Conservation (phyloP, 139 green algal species). For the Chlorella sorokiniana region DNA sequence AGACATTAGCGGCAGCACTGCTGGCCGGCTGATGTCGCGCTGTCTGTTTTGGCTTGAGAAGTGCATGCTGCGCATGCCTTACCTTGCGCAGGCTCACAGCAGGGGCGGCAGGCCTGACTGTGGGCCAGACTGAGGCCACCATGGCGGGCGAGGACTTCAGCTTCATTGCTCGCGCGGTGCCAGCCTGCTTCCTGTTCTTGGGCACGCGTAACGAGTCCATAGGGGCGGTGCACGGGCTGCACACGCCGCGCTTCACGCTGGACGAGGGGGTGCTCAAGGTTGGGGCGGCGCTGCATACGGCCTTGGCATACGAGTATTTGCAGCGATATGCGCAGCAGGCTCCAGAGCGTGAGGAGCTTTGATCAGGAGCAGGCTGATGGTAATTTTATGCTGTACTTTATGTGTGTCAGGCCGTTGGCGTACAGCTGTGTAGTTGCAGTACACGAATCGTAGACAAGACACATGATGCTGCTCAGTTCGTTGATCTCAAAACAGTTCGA, state of each 20-base stretch:
- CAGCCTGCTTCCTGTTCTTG: conserved; percentile 79
- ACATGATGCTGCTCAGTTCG: background rate
- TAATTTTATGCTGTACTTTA: too few relatives aligned
- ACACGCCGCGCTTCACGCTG: conserved; percentile 77
- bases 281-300: conserved; percentile 78
- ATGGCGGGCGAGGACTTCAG: conserved; percentile 89
- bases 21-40: background rate
- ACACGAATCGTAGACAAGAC: background rate
- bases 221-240: conserved; percentile 67
- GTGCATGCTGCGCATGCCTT: background rate
- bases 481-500: background rate
- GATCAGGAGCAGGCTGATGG: too few relatives aligned
- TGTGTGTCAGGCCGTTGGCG: too few relatives aligned
- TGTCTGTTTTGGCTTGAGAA: background rate
- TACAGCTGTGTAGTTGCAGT: conserved; percentile 23
- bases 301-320: conserved; percentile 54
- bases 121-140: conserved; percentile 54
- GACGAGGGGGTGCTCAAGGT: conserved; percentile 78
- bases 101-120: background rate
- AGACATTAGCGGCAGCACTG: background rate
- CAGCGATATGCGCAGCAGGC: too few relatives aligned
- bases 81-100: conserved; percentile 42
- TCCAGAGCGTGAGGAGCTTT: too few relatives aligned
- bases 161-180: conserved; percentile 66
- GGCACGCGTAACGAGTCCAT: conserved; percentile 79